A percentile compares a stretch with the other conserved stretches of the same genome.
phyloP scores from a whole-genome alignment of 371 early-diverging fungal genomes.

The Rhizopus stolonifer region DNA sequence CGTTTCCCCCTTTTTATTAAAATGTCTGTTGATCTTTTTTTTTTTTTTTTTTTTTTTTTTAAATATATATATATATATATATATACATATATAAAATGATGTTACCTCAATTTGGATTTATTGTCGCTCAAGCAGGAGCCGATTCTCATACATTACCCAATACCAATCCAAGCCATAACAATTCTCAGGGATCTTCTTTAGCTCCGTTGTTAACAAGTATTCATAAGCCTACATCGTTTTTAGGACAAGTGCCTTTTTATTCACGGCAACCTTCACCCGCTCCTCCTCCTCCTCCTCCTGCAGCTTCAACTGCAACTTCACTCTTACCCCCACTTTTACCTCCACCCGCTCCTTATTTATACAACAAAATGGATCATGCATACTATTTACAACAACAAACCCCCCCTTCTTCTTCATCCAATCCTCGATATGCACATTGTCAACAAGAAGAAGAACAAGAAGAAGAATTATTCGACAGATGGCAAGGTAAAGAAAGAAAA shows the following conservation, averaged over 20 bases:
- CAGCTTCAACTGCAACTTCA: background rate
- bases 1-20: slow-evolving; percentile 8
- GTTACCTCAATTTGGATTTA: slow-evolving; percentile 66
- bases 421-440: background rate
- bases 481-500: background rate
- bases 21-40: too few species aligned
- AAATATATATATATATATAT: too few species aligned
- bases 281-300: slow-evolving; percentile 8
- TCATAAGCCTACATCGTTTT: background rate
- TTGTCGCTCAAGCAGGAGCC: slow-evolving; percentile 52
- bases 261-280: slow-evolving; percentile 20
- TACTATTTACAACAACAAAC: slow-evolving; percentile 2
- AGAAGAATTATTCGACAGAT: background rate
- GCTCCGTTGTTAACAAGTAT: slow-evolving; percentile 16
- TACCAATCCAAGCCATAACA: background rate
- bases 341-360: slow-evolving; percentile 6
- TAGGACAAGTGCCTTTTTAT: slow-evolving; percentile 13
- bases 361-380: background rate
- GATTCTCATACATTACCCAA: slow-evolving; percentile 30
- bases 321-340: slow-evolving; percentile 8
- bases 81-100: slow-evolving; percentile 56
- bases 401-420: slow-evolving; percentile 1
- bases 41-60: too few species aligned
- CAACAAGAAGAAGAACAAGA: slow-evolving; percentile 4
- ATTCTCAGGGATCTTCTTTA: background rate